Conservation (phyloP, 306 rosid species). For the Cicer chorassanicum region DNA sequence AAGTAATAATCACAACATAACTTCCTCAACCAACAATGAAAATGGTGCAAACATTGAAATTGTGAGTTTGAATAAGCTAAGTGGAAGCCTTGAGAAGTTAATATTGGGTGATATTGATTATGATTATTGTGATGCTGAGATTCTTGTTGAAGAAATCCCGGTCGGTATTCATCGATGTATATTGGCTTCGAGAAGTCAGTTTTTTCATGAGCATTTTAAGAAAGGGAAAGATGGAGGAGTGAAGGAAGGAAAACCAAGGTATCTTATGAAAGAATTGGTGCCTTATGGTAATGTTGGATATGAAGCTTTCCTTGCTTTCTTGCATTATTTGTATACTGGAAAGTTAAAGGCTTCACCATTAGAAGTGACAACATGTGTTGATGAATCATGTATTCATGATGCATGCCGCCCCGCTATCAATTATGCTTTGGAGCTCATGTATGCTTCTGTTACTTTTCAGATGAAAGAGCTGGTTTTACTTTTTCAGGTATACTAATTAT, state of each 20-base stretch:
- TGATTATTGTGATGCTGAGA: constrained; percentile 76
- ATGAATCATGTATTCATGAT: constrained; percentile 73
- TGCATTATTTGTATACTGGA: constrained; percentile 88
- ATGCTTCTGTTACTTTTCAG: constrained; percentile 82
- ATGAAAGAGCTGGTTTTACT: constrained; percentile 82
- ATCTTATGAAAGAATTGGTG: constrained; percentile 73
- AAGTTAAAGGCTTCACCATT: constrained; percentile 71
- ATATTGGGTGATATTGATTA: constrained; percentile 58
- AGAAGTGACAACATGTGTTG: constrained; percentile 85
- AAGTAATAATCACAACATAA: constrained; percentile 50
- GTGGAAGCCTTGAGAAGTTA: constrained; percentile 82
- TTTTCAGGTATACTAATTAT: constrained; percentile 66
- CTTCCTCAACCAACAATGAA: constrained; percentile 53
- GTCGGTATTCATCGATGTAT: constrained; percentile 81
- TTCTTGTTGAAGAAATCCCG: constrained; percentile 66
- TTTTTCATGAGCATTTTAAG: constrained; percentile 80
- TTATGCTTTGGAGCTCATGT: constrained; percentile 85
- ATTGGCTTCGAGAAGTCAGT: constrained; percentile 76
- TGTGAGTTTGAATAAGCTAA: constrained; percentile 73
- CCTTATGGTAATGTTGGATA: constrained; percentile 67
- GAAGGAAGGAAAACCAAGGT: constrained; percentile 70
- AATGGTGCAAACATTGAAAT: constrained; percentile 54
- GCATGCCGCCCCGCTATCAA: constrained; percentile 85
- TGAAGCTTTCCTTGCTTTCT: constrained; percentile 73
- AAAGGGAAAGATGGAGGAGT: constrained; percentile 50